Evolutionary conservation across 768 basidiomycete species (phyloP).

Genomic region (Naematelia encephala): DNA sequence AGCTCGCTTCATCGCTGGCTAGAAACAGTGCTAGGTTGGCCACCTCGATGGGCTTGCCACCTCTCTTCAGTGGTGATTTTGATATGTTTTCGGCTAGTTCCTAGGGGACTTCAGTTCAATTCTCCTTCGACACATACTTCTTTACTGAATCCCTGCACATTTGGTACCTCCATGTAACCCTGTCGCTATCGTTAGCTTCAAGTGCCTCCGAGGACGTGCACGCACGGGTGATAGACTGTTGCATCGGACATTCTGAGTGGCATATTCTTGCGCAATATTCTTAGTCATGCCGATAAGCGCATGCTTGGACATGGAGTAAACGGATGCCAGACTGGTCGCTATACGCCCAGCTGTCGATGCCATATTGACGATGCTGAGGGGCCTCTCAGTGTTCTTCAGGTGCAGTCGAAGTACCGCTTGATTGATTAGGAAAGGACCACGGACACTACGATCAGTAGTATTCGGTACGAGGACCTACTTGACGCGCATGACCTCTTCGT

Average conservation of each 20-base stretch:
- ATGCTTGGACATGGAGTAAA: conserved; percentile 19
- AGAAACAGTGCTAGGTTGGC: conserved; percentile 10
- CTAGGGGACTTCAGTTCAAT: neutral
- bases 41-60: conserved; percentile 14
- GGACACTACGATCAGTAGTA: conserved; percentile 10
- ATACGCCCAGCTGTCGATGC: conserved; percentile 11
- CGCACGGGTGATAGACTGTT: conserved; percentile 15
- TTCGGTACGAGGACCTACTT: conserved; percentile 22
- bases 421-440: conserved; percentile 13
- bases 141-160: conserved; percentile 15
- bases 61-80: neutral
- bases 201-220: neutral
- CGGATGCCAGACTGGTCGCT: neutral
- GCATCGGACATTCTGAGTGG: conserved; percentile 9
- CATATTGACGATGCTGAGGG: conserved; percentile 16
- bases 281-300: conserved; percentile 14
- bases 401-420: conserved; percentile 17
- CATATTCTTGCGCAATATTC: conserved; percentile 16
- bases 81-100: neutral
- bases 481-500: conserved; percentile 24
- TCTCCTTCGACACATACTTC: conserved; percentile 8
- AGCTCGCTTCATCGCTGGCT: conserved; percentile 10
- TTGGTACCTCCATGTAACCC: conserved; percentile 23
- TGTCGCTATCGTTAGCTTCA: neutral
- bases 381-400: neutral